Evolutionary conservation across 2,329 filamentous ascomycete species (phyloP).

Genomic region (Pezicula radicicola): DNA sequence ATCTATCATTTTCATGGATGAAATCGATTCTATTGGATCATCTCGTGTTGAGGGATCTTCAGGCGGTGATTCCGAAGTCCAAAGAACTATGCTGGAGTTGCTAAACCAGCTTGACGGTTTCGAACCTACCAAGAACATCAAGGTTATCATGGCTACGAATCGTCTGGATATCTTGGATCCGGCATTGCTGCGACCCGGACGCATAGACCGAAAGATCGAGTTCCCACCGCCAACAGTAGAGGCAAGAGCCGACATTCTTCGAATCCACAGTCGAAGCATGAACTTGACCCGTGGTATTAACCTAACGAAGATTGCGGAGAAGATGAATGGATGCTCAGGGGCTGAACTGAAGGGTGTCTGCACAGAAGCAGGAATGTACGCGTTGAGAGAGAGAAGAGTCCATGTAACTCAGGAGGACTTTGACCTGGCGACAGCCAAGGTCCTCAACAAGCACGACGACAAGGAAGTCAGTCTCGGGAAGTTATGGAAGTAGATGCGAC

Average conservation of each 20-base stretch:
- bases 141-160: conserved; percentile 99
- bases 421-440: conserved; percentile 96
- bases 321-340: conserved; percentile 99
- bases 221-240: conserved; percentile 97
- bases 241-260: conserved; percentile 93
- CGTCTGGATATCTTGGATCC: conserved; percentile 96
- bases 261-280: conserved; percentile 98
- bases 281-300: conserved; percentile 97
- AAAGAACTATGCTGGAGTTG: conserved; percentile 97
- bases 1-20: conserved; percentile 99
- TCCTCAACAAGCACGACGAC: conserved; percentile 99
- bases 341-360: conserved; percentile 98
- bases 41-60: conserved; percentile 94
- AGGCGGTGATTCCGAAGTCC: conserved; percentile 94
- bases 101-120: conserved; percentile 98
- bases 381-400: conserved; percentile 88
- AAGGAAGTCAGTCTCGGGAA: conserved; percentile 92
- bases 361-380: conserved; percentile 98
- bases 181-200: conserved; percentile 88
- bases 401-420: conserved; percentile 99
- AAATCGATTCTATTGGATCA: conserved; percentile 98
- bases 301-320: conserved; percentile 96
- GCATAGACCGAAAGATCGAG: conserved; percentile 98
- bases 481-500: conserved; percentile 66
- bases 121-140: conserved; percentile 99